A percentile compares a stretch with the other conserved stretches of the same genome.
Evolutionary conservation across 2,329 filamentous ascomycete species (phyloP).

Genomic region (Coniochaeta pulveracea): DNA sequence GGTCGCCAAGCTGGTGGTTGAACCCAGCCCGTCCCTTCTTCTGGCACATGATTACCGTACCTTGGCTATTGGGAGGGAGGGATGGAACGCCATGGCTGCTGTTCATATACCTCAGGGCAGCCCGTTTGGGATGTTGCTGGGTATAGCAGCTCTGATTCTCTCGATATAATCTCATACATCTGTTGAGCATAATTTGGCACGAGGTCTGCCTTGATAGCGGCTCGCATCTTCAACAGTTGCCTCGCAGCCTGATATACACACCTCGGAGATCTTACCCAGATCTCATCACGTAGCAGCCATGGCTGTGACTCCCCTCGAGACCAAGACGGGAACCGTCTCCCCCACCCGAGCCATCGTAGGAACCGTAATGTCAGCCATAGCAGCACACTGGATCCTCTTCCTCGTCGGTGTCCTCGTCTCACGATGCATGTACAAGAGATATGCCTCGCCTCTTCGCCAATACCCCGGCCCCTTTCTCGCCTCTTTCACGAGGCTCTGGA

Average conservation of each 20-base stretch:
- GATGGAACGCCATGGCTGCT: neutral
- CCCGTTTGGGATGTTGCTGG: neutral
- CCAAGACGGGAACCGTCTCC: slow-evolving; percentile 12
- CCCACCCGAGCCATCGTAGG: slow-evolving; percentile 13
- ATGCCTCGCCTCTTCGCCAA: slow-evolving; percentile 21
- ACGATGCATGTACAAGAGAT: slow-evolving; percentile 18
- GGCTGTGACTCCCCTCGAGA: slow-evolving; percentile 16
- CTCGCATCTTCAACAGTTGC: slow-evolving; percentile 1
- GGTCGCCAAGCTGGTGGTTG: too few relatives aligned
- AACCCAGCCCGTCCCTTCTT: too few relatives aligned
- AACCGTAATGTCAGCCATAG: slow-evolving; percentile 11
- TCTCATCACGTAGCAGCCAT: slow-evolving; percentile 8
- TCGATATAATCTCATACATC: neutral
- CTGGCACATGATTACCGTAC: too few relatives aligned
- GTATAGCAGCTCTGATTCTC: neutral
- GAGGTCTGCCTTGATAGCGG: neutral
- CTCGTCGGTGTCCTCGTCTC: slow-evolving; percentile 15
- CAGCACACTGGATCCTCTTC: slow-evolving; percentile 18
- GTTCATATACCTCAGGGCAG: neutral
- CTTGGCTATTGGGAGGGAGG: too few relatives aligned
- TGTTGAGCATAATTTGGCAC: neutral
- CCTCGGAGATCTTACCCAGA: slow-evolving; percentile 35
- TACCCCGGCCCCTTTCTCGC: slow-evolving; percentile 23
- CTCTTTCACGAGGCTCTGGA: slow-evolving; percentile 27
- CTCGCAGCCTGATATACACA: neutral